Evolutionary conservation across 306 rosid species (phyloP).

Genomic region (Ochetophila trinervis): DNA sequence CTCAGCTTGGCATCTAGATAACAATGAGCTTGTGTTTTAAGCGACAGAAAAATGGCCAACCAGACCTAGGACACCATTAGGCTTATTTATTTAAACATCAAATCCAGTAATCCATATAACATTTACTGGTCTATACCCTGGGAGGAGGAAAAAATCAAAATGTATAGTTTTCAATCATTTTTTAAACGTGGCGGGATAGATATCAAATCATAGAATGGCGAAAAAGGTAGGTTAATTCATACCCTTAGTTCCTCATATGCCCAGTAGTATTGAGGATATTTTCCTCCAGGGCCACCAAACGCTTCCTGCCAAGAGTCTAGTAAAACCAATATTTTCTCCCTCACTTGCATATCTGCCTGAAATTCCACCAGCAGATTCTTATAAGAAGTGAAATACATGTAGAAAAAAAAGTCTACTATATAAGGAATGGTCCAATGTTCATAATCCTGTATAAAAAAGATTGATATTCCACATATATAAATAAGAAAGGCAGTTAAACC

Average conservation of each 20-base stretch:
- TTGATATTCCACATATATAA: neutral
- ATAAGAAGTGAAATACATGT: neutral
- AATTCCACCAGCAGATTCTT: constrained; percentile 27
- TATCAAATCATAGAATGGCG: constrained; percentile 8
- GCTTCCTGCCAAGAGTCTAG: constrained; percentile 96
- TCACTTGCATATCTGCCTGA: constrained; percentile 89
- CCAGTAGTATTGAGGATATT: constrained; percentile 82
- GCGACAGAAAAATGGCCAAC: neutral
- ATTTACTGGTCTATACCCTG: constrained; percentile 2
- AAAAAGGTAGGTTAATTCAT: constrained; percentile 15
- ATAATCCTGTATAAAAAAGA: neutral
- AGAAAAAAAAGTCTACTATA: neutral
- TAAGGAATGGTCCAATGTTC: neutral
- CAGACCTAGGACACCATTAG: neutral
- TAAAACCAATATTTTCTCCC: constrained; percentile 80
- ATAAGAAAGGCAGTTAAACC: no score
- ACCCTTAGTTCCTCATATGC: constrained; percentile 89
- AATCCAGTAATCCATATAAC: neutral
- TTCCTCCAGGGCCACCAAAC: constrained; percentile 89
- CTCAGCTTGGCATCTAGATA: no score
- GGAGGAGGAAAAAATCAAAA: no score
- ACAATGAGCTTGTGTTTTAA: neutral
- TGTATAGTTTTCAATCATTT: neutral
- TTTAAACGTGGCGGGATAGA: constrained; percentile 10
- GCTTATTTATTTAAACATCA: neutral